Base-by-base conservation (phyloP, 306 rosid genomes). In the Begonia loranthoides region DNA sequence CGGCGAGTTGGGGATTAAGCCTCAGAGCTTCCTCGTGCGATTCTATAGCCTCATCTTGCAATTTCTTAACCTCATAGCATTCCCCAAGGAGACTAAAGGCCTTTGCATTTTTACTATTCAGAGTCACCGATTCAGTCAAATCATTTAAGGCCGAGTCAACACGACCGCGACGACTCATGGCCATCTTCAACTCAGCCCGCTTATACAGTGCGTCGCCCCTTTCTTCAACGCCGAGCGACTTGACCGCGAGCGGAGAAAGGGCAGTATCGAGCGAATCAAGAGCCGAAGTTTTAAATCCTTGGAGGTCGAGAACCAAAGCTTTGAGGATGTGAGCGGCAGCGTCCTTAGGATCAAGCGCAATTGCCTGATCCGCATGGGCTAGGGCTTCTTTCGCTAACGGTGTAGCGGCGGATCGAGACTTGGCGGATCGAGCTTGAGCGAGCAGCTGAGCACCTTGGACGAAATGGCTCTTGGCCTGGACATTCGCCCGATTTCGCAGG, bases 271-370 rank as follows among this genome's bases (percentile, higher is more conserved):
- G 53, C 13, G 97, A 69, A 34, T 88, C 93, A 10, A 89, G 82
- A 0, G 95, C 97, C 40, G 93, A 84, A 59, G 81, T 55, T 49
- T 76, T 70, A 62, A 72, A 84, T 7, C 93, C 97, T 58, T 82
- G 97, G 15, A 71, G 56, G 12, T 84, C 89, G 51, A 88, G 87
- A 43, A 69, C 84, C 45, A 84, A 45, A 24, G 93, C 71, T 44
- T 85, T 85, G 45, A 88, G 80, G 12, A 88, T 74, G 83, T 88
- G 82, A 10, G 88, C 62, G 1, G 97, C 97, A 2, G 89, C 95
- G 67, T 88, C 97, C 43, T 70, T 81, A 1, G 95, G 94, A 33
- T 81, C 86, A 5, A 84, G 68, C 0, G 67, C 72, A 68, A 88
- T 80, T 22, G 97, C 84, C 43, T 60, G 65, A 0, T 88, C 84